These are phyloP conservation scores for Colletotrichum limetticola DNA, from an alignment of 2,329 filamentous ascomycete species.

Conservation along the genomic window DNA sequence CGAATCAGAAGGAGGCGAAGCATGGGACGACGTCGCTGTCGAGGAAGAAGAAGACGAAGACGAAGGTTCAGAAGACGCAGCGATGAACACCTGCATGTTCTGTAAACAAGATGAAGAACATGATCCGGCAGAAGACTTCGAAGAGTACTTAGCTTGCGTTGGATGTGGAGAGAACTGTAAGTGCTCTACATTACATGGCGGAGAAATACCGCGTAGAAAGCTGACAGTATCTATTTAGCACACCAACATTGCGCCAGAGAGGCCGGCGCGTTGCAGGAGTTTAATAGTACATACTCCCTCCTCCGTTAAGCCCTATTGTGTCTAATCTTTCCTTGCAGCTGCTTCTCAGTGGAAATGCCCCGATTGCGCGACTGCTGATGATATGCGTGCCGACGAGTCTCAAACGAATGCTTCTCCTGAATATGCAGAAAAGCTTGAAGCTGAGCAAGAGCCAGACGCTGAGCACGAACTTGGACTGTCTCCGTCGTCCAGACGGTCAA, in stretches of 20 bases:
- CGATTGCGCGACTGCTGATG: slow-evolving; percentile 49
- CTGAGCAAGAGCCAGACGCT: neutral
- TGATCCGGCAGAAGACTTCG: slow-evolving; percentile 83
- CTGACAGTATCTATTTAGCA: slow-evolving; percentile 70
- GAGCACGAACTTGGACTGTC: slow-evolving; percentile 37
- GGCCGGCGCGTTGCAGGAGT: slow-evolving; percentile 60
- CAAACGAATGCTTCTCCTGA: neutral
- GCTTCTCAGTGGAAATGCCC: slow-evolving; percentile 62
- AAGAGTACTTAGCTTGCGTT: slow-evolving; percentile 80
- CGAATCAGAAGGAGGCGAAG: slow-evolving; percentile 66
- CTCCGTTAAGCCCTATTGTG: slow-evolving; percentile 7
- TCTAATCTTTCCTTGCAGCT: slow-evolving; percentile 42
- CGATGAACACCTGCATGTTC: slow-evolving; percentile 69
- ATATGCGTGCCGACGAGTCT: neutral
- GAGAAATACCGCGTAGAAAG: slow-evolving; percentile 9
- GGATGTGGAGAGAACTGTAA: slow-evolving; percentile 86
- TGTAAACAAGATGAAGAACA: slow-evolving; percentile 86
- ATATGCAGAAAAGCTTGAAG: neutral
- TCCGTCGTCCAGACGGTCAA: slow-evolving; percentile 62
- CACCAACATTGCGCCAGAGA: slow-evolving; percentile 90
- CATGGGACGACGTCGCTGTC: slow-evolving; percentile 68
- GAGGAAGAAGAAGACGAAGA: slow-evolving; percentile 68
- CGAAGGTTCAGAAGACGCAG: slow-evolving; percentile 60
- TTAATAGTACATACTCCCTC: slow-evolving; percentile 60
- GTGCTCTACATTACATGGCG: slow-evolving; percentile 47